Base-by-base conservation (phyloP, 2,329 filamentous ascomycete species). In the Alternaria viburni region DNA sequence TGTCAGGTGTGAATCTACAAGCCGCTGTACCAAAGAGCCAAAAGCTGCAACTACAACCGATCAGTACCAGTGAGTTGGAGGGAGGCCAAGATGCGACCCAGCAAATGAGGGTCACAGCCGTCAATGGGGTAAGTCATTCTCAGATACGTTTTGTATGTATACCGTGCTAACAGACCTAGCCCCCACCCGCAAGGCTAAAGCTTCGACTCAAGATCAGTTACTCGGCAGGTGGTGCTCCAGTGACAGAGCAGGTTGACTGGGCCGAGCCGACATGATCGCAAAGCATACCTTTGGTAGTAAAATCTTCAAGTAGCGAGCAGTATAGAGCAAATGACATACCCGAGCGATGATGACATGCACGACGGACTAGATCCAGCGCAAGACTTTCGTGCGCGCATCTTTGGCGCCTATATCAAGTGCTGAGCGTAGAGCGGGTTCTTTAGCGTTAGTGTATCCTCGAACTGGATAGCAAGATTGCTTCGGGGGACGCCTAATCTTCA, bases 171-270 rank as follows among this genome's bases (percentile, higher is more conserved):
- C 64, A 51, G 52, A 45, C 26, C 56, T 69, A 97, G 96, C 86
- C 91, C 69, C 87, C 90, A 61, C 87, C 88, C 59, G 78, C 87
- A 36, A 88, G 86, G 75, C 81, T 99, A 67, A 89, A 95, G 66
- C 84, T 99, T 72, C 90, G 96, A 76, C 84, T 99, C 75, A 93
- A 93, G 81, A 88, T 99, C 74, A 89, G 88, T 61, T 98, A 93
- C 79, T 84, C 87, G 32, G 91, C 91, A 79, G 87, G 88, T 61
- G 88, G 89, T 23, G 89, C 89, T 56, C 87, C 90, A 66, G 86
- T 96, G 17, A 91, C 91, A 77, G 96, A 99, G 76, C 94, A 98
- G 82, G 93, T 98, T 62, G 96, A 97, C 83, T 99, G 96, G 96
- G 90, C 92, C 28, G 96, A 99, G 81, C 90, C 93, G 23, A 70